A percentile compares a stretch with the other conserved stretches of the same genome.
Evolutionary conservation across 768 basidiomycete species (phyloP).

Genomic region (Hericium erinaceus): DNA sequence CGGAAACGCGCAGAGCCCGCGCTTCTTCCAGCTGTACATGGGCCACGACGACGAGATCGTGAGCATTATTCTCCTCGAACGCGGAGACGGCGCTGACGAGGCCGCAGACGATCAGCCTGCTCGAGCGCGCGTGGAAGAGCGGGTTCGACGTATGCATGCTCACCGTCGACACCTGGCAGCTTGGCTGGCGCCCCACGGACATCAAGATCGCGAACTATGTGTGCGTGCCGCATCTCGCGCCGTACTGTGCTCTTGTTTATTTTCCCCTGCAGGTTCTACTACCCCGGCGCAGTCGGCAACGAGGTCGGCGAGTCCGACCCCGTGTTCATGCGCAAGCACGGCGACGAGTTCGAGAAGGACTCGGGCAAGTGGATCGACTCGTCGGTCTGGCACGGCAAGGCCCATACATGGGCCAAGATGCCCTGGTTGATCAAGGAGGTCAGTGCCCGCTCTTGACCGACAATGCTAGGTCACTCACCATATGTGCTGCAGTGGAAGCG

Average conservation of each 20-base stretch:
- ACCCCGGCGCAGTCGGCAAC: slow-evolving; percentile 30
- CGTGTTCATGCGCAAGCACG: slow-evolving; percentile 38
- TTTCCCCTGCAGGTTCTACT: slow-evolving; percentile 38
- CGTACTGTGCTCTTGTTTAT: slow-evolving; percentile 16
- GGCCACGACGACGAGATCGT: slow-evolving; percentile 44
- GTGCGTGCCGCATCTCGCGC: slow-evolving; percentile 15
- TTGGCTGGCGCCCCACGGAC: slow-evolving; percentile 40
- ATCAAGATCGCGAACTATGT: slow-evolving; percentile 40
- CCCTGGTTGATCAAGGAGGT: slow-evolving; percentile 38
- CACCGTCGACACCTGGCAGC: slow-evolving; percentile 42
- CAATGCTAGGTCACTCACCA: not conserved
- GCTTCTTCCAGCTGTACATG: slow-evolving; percentile 51
- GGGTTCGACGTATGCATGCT: slow-evolving; percentile 41
- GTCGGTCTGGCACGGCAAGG: slow-evolving; percentile 40
- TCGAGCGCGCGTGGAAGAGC: slow-evolving; percentile 35
- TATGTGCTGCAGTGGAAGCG: slow-evolving; percentile 31
- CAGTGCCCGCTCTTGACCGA: not conserved
- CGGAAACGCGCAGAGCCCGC: slow-evolving; percentile 28
- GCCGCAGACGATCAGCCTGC: slow-evolving; percentile 27
- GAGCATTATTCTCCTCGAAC: slow-evolving; percentile 10
- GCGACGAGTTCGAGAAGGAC: slow-evolving; percentile 28
- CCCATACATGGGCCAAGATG: slow-evolving; percentile 44
- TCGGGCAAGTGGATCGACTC: slow-evolving; percentile 41
- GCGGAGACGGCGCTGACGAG: not conserved
- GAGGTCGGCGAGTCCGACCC: slow-evolving; percentile 40